These are phyloP conservation scores for Paramecium biaurelia DNA, from an alignment of 73 alveolate genomes.

Conservation along the genomic window DNA sequence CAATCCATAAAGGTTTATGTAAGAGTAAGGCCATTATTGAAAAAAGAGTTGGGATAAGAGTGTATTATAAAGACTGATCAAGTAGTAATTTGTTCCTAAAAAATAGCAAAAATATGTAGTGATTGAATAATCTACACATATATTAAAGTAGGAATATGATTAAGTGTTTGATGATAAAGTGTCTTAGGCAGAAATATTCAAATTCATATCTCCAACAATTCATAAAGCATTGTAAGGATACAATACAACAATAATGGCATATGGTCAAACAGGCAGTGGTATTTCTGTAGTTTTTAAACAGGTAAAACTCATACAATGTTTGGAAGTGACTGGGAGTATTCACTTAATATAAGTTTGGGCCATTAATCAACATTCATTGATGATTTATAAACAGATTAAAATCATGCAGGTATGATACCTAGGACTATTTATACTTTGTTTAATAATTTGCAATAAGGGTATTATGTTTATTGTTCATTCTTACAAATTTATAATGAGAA, in stretches of 20 bases:
- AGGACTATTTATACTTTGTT: conserved; percentile 51
- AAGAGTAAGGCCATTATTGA: conserved; percentile 47
- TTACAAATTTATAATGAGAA: conserved; percentile 55
- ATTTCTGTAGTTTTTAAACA: neutral
- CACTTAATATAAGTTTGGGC: neutral
- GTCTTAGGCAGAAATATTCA: conserved; percentile 53
- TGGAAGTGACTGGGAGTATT: conserved; percentile 72
- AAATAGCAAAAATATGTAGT: conserved; percentile 9
- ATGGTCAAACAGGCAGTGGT: conserved; percentile 84
- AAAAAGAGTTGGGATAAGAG: conserved; percentile 41
- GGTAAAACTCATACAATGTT: conserved; percentile 77
- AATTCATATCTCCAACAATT: conserved; percentile 28
- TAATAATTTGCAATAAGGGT: conserved; percentile 2
- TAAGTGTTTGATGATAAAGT: conserved; percentile 52
- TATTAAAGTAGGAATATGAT: conserved; percentile 47
- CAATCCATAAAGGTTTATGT: conserved; percentile 53
- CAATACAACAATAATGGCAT: conserved; percentile 74
- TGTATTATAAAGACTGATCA: conserved; percentile 1
- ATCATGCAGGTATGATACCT: conserved; percentile 64
- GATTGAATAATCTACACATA: conserved; percentile 18
- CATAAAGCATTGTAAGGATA: conserved; percentile 67
- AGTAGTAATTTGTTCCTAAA: neutral
- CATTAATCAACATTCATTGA: conserved; percentile 54
- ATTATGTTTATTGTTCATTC: conserved; percentile 60
- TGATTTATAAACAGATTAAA: conserved; percentile 26